Conservation (phyloP, 2,329 filamentous ascomycete species). For the Nothophaeocryptopus gaeumannii region DNA sequence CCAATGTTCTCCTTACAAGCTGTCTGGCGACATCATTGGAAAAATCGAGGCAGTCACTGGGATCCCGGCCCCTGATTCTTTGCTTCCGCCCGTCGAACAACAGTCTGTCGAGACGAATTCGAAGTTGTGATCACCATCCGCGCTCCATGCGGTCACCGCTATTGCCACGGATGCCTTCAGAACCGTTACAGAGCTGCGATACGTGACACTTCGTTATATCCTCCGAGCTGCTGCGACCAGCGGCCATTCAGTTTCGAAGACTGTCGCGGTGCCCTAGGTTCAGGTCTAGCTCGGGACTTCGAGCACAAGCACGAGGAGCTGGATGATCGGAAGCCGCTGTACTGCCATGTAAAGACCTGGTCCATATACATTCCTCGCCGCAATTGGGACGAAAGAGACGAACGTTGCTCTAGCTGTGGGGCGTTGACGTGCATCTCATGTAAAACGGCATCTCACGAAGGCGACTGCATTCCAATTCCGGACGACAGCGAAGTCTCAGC, state of each 20-base stretch:
- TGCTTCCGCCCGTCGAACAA: too few relatives aligned
- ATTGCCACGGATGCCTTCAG: background rate
- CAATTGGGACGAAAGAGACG: background rate
- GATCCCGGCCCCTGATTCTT: too few relatives aligned
- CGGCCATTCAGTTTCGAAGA: background rate
- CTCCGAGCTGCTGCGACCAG: slow-evolving; percentile 10
- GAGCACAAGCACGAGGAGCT: slow-evolving; percentile 9
- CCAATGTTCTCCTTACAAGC: too few relatives aligned
- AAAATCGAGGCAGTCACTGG: too few relatives aligned
- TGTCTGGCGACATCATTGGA: too few relatives aligned
- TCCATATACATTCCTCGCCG: slow-evolving; percentile 3
- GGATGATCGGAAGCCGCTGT: slow-evolving; percentile 6
- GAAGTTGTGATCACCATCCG: background rate
- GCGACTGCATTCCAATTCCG: background rate
- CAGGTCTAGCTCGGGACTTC: background rate
- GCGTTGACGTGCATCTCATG: slow-evolving; percentile 2
- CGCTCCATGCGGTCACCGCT: slow-evolving; percentile 2
- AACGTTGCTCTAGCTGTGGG: background rate
- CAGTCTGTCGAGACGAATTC: too few relatives aligned
- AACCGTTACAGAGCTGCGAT: slow-evolving; percentile 4
- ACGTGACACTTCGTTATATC: background rate
- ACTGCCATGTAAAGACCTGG: slow-evolving; percentile 11
- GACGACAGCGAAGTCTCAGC: background rate
- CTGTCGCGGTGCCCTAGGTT: background rate
- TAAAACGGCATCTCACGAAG: background rate